A percentile compares a stretch with the other conserved stretches of the same genome.
These are phyloP conservation scores for Wallacemonas sp. DNA, from an alignment of 208 protist species.

Conservation along the genomic window DNA sequence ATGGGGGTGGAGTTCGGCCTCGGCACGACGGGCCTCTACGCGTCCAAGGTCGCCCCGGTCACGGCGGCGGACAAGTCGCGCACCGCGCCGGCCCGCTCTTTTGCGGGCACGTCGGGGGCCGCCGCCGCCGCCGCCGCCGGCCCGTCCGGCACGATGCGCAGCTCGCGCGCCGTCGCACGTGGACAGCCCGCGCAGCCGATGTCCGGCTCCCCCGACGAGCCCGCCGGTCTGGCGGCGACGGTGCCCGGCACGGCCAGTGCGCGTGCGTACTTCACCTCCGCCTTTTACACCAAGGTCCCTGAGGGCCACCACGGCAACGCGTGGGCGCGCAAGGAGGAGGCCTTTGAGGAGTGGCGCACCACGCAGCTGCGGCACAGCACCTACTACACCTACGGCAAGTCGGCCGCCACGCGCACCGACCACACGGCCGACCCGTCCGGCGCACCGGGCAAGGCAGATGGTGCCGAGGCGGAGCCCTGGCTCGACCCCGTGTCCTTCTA, in stretches of 20 bases:
- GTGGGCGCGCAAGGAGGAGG: conserved; percentile 37
- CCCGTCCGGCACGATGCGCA: too few species aligned
- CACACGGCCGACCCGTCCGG: too few species aligned
- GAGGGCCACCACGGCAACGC: neutral
- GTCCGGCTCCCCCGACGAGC: too few species aligned
- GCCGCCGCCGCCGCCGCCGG: too few species aligned
- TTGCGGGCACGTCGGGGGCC: too few species aligned
- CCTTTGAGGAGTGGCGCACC: conserved; percentile 47
- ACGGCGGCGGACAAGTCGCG: neutral
- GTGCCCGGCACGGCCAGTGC: neutral
- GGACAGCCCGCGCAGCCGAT: too few species aligned
- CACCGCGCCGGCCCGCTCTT: neutral
- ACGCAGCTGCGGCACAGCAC: conserved; percentile 22
- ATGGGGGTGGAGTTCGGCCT: conserved; percentile 32
- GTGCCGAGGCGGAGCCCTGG: conserved; percentile 10
- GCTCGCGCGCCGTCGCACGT: too few species aligned
- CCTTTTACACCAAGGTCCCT: conserved; percentile 28
- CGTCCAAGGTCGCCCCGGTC: conserved; percentile 16
- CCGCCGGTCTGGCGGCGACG: too few species aligned
- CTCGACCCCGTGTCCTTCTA: conserved; percentile 11
- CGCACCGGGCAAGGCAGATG: neutral
- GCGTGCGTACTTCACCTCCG: conserved; percentile 23
- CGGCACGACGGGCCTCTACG: conserved; percentile 60
- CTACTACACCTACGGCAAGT: conserved; percentile 23
- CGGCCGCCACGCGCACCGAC: neutral